Percentiles rank a stretch among this genome's conserved stretches.
These are phyloP conservation scores for Eustoma russellianum DNA, from an alignment of 257 asterid genomes.

Conservation along the genomic window DNA sequence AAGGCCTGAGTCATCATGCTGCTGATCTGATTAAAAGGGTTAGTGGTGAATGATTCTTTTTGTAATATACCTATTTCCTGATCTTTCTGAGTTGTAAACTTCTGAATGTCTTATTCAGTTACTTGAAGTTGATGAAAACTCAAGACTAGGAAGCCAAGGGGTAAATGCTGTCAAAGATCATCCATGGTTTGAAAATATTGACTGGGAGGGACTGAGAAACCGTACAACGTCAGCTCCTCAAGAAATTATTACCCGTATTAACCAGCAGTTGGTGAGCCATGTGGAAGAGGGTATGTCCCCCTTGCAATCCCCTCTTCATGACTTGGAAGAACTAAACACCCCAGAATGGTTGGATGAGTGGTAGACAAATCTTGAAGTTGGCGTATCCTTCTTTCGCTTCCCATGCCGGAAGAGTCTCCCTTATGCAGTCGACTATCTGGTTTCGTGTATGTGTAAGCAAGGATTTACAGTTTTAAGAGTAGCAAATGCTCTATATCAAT, in stretches of 20 bases:
- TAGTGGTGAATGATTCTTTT: neutral
- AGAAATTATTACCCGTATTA: conserved; percentile 58
- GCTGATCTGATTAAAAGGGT: conserved; percentile 87
- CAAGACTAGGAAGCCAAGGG: conserved; percentile 80
- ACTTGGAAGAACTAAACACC: conserved; percentile 47
- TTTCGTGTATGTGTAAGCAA: neutral
- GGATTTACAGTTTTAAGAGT: neutral
- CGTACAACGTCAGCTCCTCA: conserved; percentile 37
- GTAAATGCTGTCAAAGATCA: conserved; percentile 55
- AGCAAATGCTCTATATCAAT: neutral
- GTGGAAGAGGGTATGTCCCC: conserved; percentile 30
- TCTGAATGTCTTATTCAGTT: conserved; percentile 33
- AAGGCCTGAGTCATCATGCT: conserved; percentile 51
- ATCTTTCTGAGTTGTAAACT: too few relatives aligned
- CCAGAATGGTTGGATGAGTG: conserved; percentile 90
- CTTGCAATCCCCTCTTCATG: conserved; percentile 30
- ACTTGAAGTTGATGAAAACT: conserved; percentile 71
- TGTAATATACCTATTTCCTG: too few relatives aligned
- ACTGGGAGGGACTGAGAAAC: conserved; percentile 59
- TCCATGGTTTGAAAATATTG: conserved; percentile 70
- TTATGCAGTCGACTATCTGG: conserved; percentile 1
- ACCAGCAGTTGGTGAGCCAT: conserved; percentile 38
- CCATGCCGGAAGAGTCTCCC: neutral
- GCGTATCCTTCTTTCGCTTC: neutral
- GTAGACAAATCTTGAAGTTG: conserved; percentile 21